These are phyloP conservation scores for Chaetoceros tenuissimus DNA, from an alignment of 108 stramenopile genomes.

Conservation along the genomic window DNA sequence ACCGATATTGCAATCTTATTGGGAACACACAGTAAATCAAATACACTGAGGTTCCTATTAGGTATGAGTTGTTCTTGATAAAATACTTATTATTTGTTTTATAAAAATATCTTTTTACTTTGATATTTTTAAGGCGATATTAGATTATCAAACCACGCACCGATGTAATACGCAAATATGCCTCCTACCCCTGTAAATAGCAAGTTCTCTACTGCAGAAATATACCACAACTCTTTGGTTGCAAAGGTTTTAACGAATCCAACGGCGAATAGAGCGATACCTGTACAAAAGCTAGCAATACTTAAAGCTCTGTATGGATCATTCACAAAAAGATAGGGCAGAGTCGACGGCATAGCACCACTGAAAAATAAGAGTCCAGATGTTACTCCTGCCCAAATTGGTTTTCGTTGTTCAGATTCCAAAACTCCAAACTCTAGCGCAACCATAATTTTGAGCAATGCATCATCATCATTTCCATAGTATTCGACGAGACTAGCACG, in stretches of 20 bases:
- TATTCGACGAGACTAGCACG: constrained; percentile 17
- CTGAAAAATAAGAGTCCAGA: constrained; percentile 23
- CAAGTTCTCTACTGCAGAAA: constrained; percentile 29
- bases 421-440: constrained; percentile 43
- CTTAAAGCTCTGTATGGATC: constrained; percentile 21
- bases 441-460: constrained; percentile 39
- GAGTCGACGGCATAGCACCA: constrained; percentile 25
- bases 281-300: constrained; percentile 16
- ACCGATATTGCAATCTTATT: too few relatives aligned
- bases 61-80: too few relatives aligned
- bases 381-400: constrained; percentile 27
- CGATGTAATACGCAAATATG: constrained; percentile 29
- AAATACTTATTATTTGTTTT: too few relatives aligned
- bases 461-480: constrained; percentile 29
- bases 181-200: constrained; percentile 28
- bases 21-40: too few relatives aligned
- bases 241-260: constrained; percentile 35
- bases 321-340: constrained; percentile 27
- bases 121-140: too few relatives aligned
- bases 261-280: constrained; percentile 22
- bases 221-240: constrained; percentile 18
- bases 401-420: constrained; percentile 27
- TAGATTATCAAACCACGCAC: constrained; percentile 28
- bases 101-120: too few relatives aligned
- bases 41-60: too few relatives aligned